Evolutionary conservation across 768 basidiomycete species (phyloP).

Genomic region (Naematelia aurantialba): DNA sequence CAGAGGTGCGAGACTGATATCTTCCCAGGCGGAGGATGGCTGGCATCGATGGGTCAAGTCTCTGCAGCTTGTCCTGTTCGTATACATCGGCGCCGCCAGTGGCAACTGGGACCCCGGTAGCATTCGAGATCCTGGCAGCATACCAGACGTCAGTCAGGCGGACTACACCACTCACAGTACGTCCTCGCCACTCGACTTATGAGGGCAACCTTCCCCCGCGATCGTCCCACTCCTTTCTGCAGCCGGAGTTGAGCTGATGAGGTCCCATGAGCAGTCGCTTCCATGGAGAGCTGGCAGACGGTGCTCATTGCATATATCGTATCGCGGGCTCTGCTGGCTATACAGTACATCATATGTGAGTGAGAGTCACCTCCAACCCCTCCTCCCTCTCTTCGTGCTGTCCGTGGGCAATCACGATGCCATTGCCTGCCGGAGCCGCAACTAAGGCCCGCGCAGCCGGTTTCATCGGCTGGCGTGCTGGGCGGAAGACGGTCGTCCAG

Average conservation of each 20-base stretch:
- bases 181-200: neutral
- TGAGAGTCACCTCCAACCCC: neutral
- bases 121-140: conserved; percentile 14
- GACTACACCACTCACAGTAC: conserved; percentile 2
- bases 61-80: conserved; percentile 29
- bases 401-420: too few species aligned
- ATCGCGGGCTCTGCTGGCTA: conserved; percentile 19
- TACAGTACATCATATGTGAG: conserved; percentile 29
- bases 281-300: conserved; percentile 27
- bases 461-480: conserved; percentile 10
- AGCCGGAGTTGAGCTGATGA: neutral
- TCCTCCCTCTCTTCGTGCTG: too few species aligned
- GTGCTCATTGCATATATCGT: conserved; percentile 26
- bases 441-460: conserved; percentile 11
- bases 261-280: conserved; percentile 17
- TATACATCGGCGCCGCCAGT: conserved; percentile 37
- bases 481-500: conserved; percentile 9
- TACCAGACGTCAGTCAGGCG: conserved; percentile 7
- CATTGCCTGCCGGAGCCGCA: too few species aligned
- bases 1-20: neutral
- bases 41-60: conserved; percentile 28
- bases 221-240: neutral
- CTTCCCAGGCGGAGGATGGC: conserved; percentile 25
- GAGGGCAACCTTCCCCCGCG: too few species aligned
- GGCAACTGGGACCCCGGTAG: conserved; percentile 30